phyloP scores from a whole-genome alignment of 192 early-diverging fungal species.

The Entomortierella beljakovae region DNA sequence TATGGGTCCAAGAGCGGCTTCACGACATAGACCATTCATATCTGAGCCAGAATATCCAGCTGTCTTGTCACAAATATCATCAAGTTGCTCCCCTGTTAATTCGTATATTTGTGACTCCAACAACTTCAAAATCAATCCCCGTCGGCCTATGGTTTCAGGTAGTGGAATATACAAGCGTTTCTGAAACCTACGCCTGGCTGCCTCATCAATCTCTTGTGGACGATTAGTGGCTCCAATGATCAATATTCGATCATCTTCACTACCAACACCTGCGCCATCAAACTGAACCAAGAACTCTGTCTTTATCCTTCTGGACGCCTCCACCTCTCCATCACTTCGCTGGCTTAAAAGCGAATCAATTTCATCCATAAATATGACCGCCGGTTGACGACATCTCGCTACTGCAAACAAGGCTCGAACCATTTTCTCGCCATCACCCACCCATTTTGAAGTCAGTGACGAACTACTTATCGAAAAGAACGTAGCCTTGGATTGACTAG shows the following conservation, averaged over 20 bases:
- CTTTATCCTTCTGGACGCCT: conserved; percentile 90
- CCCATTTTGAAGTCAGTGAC: conserved; percentile 94
- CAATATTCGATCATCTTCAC: conserved; percentile 82
- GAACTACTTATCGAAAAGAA: conserved; percentile 94
- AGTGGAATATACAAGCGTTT: conserved; percentile 87
- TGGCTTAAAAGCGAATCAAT: conserved; percentile 93
- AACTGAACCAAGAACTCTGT: conserved; percentile 93
- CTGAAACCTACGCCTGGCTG: conserved; percentile 78
- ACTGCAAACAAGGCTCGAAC: conserved; percentile 93
- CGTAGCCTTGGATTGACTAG: conserved; percentile 84
- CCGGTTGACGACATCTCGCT: conserved; percentile 86
- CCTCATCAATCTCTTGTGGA: conserved; percentile 95
- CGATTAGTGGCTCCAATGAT: conserved; percentile 76
- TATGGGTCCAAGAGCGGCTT: conserved; percentile 73
- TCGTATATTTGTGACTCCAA: conserved; percentile 67
- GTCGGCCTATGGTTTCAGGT: conserved; percentile 79
- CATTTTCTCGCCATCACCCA: conserved; percentile 96
- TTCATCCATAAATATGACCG: conserved; percentile 94
- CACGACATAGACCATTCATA: conserved; percentile 86
- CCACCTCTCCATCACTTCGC: conserved; percentile 89
- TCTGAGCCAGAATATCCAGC: conserved; percentile 90
- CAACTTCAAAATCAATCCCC: conserved; percentile 70
- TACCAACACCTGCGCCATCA: conserved; percentile 82
- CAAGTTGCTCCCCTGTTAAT: conserved; percentile 70
- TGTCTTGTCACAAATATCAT: conserved; percentile 70